phyloP scores from a whole-genome alignment of 495 filamentous ascomycete species.

The Acidiella bohemica region DNA sequence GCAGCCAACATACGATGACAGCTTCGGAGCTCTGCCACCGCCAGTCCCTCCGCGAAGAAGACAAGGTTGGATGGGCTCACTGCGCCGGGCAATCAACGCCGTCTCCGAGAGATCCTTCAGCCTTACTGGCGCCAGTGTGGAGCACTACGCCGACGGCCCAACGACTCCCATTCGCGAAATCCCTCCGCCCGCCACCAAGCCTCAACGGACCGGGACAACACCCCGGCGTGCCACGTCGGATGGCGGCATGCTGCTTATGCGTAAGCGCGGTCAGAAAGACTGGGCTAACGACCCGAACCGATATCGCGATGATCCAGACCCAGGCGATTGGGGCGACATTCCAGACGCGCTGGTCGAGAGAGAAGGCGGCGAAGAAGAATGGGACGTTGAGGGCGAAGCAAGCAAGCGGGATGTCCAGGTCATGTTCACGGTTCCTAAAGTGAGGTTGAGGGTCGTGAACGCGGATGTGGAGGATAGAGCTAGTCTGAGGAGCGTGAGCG shows the following conservation, averaged over 20 bases:
- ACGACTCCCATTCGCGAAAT: constrained; percentile 2
- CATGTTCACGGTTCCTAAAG: constrained; percentile 84
- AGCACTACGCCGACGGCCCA: constrained; percentile 1
- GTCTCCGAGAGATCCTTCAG: constrained; percentile 18
- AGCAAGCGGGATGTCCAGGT: constrained; percentile 74
- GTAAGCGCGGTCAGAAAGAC: constrained; percentile 36
- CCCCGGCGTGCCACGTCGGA: constrained; percentile 46
- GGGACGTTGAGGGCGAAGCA: constrained; percentile 79
- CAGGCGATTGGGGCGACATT: constrained; percentile 18
- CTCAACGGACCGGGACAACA: constrained; percentile 15
- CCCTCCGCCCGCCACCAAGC: constrained; percentile 7
- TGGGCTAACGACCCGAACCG: constrained; percentile 22
- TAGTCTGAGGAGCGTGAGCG: constrained; percentile 30
- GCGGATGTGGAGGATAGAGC: constrained; percentile 36
- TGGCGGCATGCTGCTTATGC: constrained; percentile 44
- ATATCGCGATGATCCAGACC: constrained; percentile 19
- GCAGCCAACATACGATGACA: constrained; percentile 1
- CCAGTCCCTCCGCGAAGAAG: constrained; percentile 20
- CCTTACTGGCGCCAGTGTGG: constrained; percentile 5
- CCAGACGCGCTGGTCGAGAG: constrained; percentile 1
- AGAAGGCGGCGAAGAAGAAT: constrained; percentile 51
- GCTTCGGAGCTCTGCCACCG: neutral
- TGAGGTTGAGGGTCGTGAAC: constrained; percentile 78
- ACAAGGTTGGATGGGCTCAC: constrained; percentile 41
- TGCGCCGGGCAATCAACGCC: constrained; percentile 40